Evolutionary conservation across 2,329 filamentous ascomycete species (phyloP), one percentile per base, ranked within the genome.

Genomic region (Periconia sp.): DNA sequence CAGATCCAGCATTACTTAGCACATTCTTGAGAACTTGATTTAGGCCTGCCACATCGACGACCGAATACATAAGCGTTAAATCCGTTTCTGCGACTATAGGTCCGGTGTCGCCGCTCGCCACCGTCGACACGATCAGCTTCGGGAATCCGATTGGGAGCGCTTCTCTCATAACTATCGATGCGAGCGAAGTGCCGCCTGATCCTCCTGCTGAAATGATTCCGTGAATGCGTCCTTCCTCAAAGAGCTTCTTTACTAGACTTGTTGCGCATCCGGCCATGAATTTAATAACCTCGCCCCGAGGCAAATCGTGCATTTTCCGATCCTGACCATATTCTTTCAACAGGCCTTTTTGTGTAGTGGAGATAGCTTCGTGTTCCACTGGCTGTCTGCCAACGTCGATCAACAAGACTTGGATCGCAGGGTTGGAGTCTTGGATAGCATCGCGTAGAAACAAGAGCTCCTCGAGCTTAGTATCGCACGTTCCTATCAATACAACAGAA

Each of bases 41-140:
- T 10, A 83, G 68, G 0, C 88, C 88, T 1, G 87, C 85, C 47
- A 90, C 80, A 53, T 91, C 88, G 14, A 90, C 87, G 1, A 90
- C 85, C 15, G 82, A 86, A 61, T 89, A 87, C 82, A 89, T 87
- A 73, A 90, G 80, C 0, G 82, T 82, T 45, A 90, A 86, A 57
- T 90, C 88, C 0, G 82, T 83, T 68, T 89, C 86, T 41, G 82
- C 85, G 1, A 90, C 77, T n/a, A 88, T 82, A 0, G 82, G 81
- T 0, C 79, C 80, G 1, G 85, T 84, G 57, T 90, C 84, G 2
- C 87, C 86, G 31, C 83, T 86, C 0, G 86, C 86, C 60, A 90
- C 82, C 0, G 88, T 90, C 19, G 84, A 87, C 2, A 90, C 83
- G 49, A 90, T 85, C 43, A 90, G 60, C 63, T 90, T 90, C 0